These are phyloP conservation scores for Antitrichia curtipendula DNA, from an alignment of 225 moss, liverwort and hornwort species.

Conservation along the genomic window DNA sequence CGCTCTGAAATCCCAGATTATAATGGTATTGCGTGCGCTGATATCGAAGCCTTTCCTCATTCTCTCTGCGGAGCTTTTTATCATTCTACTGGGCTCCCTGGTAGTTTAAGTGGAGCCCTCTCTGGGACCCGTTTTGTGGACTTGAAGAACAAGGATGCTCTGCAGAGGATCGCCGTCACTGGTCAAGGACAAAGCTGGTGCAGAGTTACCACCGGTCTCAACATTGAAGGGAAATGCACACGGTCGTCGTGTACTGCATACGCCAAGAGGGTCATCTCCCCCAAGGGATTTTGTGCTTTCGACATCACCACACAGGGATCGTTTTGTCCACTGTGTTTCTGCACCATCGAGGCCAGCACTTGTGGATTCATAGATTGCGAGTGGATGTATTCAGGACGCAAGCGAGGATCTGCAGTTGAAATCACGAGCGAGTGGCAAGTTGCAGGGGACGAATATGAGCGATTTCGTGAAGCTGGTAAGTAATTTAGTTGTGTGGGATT, in stretches of 20 bases:
- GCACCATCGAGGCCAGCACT: background rate
- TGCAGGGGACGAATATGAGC: too few relatives aligned
- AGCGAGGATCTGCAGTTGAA: too few relatives aligned
- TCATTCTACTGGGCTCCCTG: too few relatives aligned
- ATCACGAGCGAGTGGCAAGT: too few relatives aligned
- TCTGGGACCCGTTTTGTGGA: background rate
- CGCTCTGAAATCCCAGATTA: too few relatives aligned
- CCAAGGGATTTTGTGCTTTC: background rate
- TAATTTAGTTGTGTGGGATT: too few relatives aligned
- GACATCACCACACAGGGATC: background rate
- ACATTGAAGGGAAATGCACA: background rate
- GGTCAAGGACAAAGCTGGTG: background rate
- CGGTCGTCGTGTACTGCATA: background rate
- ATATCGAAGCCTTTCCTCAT: too few relatives aligned
- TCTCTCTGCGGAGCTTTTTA: too few relatives aligned
- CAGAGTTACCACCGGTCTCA: background rate
- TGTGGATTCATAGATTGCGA: background rate
- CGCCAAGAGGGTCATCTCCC: background rate
- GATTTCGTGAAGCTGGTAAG: too few relatives aligned
- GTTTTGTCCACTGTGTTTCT: accelerated
- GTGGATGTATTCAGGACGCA: too few relatives aligned
- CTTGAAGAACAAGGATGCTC: background rate
- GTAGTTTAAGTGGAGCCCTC: too few relatives aligned
- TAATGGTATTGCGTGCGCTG: too few relatives aligned
- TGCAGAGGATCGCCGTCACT: background rate